These are phyloP conservation scores for Rubus parviflorus DNA, from an alignment of 306 rosid genomes.

Conservation along the genomic window DNA sequence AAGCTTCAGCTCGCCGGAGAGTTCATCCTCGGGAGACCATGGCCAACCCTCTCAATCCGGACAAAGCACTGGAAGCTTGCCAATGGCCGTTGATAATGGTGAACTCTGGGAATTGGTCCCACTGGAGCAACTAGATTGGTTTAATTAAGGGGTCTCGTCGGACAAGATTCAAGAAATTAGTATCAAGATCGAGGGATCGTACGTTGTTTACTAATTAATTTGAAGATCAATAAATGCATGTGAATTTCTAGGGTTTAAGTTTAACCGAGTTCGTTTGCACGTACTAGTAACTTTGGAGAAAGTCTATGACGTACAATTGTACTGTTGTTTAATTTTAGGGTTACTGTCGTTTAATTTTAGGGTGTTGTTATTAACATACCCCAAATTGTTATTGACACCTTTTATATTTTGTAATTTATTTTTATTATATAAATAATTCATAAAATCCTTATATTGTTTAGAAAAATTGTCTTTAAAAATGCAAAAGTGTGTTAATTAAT, in stretches of 20 bases:
- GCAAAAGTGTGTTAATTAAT: too few species aligned
- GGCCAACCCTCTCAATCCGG: slow-evolving; percentile 32
- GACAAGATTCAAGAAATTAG: background rate
- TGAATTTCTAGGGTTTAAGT: background rate
- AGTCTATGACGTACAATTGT: too few species aligned
- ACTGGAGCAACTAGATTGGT: slow-evolving; percentile 53
- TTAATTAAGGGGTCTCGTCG: slow-evolving; percentile 9
- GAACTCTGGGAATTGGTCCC: slow-evolving; percentile 44
- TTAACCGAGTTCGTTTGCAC: background rate
- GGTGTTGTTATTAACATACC: too few species aligned
- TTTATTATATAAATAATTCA: too few species aligned
- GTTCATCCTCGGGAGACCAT: slow-evolving; percentile 45
- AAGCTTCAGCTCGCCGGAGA: slow-evolving; percentile 43
- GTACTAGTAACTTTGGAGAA: too few species aligned
- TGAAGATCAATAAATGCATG: background rate
- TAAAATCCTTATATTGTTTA: too few species aligned
- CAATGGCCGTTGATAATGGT: slow-evolving; percentile 25
- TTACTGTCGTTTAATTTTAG: too few species aligned
- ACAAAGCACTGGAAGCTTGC: slow-evolving; percentile 15
- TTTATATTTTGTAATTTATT: too few species aligned
- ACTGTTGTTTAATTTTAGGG: too few species aligned
- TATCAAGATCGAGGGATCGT: background rate
- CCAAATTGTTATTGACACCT: too few species aligned
- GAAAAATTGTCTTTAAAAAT: too few species aligned
- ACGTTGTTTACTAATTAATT: background rate